Evolutionary conservation across 1,139 yeast genomes (phyloP).

Genomic region (Pneumocystis sp.): DNA sequence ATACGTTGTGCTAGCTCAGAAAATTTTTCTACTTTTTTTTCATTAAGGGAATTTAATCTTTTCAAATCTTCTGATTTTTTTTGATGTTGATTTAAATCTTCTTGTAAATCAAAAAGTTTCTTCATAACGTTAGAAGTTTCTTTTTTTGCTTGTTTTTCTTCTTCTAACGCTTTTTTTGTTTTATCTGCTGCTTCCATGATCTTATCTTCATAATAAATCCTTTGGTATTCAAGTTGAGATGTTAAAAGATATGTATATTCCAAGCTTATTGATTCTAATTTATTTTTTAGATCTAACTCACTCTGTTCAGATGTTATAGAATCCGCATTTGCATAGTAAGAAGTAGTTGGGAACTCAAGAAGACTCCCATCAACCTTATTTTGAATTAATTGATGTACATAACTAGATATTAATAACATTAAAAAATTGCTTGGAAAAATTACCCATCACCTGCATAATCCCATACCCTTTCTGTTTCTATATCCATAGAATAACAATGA

Average conservation of each 20-base stretch:
- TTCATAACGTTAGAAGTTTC: slow-evolving; percentile 20
- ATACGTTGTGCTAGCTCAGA: slow-evolving; percentile 19
- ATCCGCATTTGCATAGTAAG: not conserved
- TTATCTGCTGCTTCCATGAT: slow-evolving; percentile 32
- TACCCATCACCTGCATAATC: slow-evolving; percentile 75
- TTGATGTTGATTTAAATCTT: slow-evolving; percentile 12
- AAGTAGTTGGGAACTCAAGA: slow-evolving; percentile 43
- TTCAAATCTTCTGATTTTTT: slow-evolving; percentile 17
- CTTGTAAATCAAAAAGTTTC: slow-evolving; percentile 11
- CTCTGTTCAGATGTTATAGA: not conserved
- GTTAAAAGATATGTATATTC: slow-evolving; percentile 69
- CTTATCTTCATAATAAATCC: slow-evolving; percentile 64
- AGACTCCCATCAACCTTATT: slow-evolving; percentile 76
- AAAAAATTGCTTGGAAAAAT: not conserved
- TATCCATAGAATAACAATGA: slow-evolving; percentile 88
- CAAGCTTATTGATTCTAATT: slow-evolving; percentile 39
- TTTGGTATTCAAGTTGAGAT: slow-evolving; percentile 75
- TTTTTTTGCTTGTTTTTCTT: slow-evolving; percentile 28
- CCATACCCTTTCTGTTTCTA: slow-evolving; percentile 79
- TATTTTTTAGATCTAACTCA: slow-evolving; percentile 14
- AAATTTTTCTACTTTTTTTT: slow-evolving; percentile 23
- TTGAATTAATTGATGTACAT: slow-evolving; percentile 74
- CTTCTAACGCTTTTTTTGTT: slow-evolving; percentile 21
- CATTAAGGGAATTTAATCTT: slow-evolving; percentile 23
- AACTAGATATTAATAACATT: slow-evolving; percentile 19